Evolutionary conservation across 192 early-diverging fungal genomes (phyloP).

Genomic region (Entomortierella lignicola): DNA sequence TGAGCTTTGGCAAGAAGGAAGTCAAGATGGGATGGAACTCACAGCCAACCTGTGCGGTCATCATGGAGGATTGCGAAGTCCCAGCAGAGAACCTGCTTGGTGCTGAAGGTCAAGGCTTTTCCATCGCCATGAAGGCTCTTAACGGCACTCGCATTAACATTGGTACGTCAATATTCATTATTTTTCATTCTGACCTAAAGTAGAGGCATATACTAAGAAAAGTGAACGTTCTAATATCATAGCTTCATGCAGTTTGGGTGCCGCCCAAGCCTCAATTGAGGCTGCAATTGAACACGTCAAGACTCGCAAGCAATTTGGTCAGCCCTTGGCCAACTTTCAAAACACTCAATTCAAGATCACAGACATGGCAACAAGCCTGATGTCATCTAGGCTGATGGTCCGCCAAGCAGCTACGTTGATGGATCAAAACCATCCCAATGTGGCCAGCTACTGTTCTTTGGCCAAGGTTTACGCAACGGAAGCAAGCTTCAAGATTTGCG

Average conservation of each 20-base stretch:
- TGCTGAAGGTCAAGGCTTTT: slow-evolving; percentile 67
- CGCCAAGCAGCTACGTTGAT: slow-evolving; percentile 57
- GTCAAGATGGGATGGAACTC: slow-evolving; percentile 71
- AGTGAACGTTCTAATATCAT: not conserved
- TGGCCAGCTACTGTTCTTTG: slow-evolving; percentile 63
- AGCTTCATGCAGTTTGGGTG: slow-evolving; percentile 69
- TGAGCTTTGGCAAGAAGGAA: slow-evolving; percentile 73
- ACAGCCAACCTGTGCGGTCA: slow-evolving; percentile 68
- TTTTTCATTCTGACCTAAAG: not conserved
- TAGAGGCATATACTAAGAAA: too few species aligned
- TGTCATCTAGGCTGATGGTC: slow-evolving; percentile 63
- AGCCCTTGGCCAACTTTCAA: slow-evolving; percentile 60
- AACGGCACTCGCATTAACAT: slow-evolving; percentile 71
- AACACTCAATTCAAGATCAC: slow-evolving; percentile 69
- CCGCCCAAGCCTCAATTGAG: slow-evolving; percentile 63
- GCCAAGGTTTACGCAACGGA: slow-evolving; percentile 69
- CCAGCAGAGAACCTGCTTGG: slow-evolving; percentile 65
- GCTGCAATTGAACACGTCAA: slow-evolving; percentile 53
- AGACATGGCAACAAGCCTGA: slow-evolving; percentile 64
- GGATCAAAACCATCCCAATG: slow-evolving; percentile 53
- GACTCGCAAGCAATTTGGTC: slow-evolving; percentile 66
- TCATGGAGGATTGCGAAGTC: slow-evolving; percentile 67
- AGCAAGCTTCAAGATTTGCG: slow-evolving; percentile 62
- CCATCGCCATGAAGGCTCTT: slow-evolving; percentile 71
- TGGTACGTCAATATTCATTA: slow-evolving; percentile 33